phyloP scores from a whole-genome alignment of 2,329 filamentous ascomycete species.

The Gremmenia infestans region DNA sequence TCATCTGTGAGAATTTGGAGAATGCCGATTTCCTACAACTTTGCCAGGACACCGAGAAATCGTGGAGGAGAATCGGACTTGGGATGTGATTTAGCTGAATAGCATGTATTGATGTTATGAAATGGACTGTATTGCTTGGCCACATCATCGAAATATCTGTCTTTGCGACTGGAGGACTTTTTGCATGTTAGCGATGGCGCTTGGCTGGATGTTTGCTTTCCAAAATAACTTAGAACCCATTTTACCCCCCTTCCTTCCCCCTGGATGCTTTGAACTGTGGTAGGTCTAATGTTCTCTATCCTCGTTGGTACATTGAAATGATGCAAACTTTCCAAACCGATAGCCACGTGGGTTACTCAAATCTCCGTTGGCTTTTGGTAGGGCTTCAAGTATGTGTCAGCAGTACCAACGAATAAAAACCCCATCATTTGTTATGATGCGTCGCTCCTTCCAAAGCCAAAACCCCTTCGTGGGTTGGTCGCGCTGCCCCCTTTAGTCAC shows the following conservation, averaged over 20 bases:
- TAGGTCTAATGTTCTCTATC: background rate
- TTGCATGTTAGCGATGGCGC: background rate
- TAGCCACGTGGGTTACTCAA: background rate
- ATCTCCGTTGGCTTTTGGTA: background rate
- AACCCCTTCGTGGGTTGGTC: too few relatives aligned
- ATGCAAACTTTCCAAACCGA: background rate
- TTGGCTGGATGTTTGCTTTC: background rate
- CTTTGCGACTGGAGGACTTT: background rate
- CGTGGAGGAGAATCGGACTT: conserved; percentile 45
- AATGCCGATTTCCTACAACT: conserved; percentile 45
- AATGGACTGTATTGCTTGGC: background rate
- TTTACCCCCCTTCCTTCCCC: background rate
- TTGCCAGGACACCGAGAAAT: conserved; percentile 44
- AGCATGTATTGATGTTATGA: background rate
- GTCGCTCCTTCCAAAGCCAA: too few relatives aligned
- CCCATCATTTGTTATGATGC: too few relatives aligned
- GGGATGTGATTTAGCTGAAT: conserved; percentile 26
- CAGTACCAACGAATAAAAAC: background rate
- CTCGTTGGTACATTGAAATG: background rate
- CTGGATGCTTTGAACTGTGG: background rate
- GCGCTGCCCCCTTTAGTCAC: too few relatives aligned
- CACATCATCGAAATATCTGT: background rate
- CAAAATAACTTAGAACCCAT: background rate
- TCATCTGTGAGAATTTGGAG: conserved; percentile 45
- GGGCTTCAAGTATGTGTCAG: background rate